Conservation (phyloP, 164 flowering plant species). For the Nelumbo lutea region DNA sequence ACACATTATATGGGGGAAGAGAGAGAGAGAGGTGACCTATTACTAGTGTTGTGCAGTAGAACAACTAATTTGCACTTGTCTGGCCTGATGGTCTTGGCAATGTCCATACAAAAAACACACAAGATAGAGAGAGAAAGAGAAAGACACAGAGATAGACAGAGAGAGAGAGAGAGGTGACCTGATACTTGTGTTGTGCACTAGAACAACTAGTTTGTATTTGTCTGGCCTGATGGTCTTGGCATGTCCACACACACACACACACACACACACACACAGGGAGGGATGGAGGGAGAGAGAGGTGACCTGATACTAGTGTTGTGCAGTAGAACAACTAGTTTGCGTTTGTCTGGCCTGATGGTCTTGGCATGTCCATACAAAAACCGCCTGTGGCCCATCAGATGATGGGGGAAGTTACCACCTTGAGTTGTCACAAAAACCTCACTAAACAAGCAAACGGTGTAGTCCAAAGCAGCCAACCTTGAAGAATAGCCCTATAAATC, state of each 20-base stretch:
- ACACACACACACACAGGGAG: too few species aligned
- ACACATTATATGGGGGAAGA: neutral
- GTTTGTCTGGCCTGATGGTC: conserved; percentile 84
- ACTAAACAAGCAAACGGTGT: conserved; percentile 71
- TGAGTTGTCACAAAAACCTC: conserved; percentile 94
- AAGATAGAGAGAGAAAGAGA: too few species aligned
- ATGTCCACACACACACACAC: conserved; percentile 72
- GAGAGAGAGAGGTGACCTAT: conserved; percentile 38
- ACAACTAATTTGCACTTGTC: conserved; percentile 67
- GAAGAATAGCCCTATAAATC: conserved; percentile 65
- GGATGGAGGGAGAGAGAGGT: neutral
- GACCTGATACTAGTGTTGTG: conserved; percentile 64
- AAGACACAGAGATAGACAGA: neutral
- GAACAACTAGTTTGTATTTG: conserved; percentile 59
- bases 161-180: conserved; percentile 33
- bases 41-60: conserved; percentile 48
- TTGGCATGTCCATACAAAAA: conserved; percentile 80
- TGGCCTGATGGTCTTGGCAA: conserved; percentile 79
- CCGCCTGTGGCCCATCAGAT: conserved; percentile 86
- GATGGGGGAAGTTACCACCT: conserved; percentile 96
- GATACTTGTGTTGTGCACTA: conserved; percentile 51
- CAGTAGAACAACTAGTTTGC: conserved; percentile 55
- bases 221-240: conserved; percentile 86
- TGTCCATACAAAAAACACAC: conserved; percentile 60
- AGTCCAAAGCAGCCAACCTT: conserved; percentile 91